Percentiles rank a stretch among this genome's conserved stretches.
phyloP scores from a whole-genome alignment of 176 grass and related monocot genomes.

The Musa acuminata region DNA sequence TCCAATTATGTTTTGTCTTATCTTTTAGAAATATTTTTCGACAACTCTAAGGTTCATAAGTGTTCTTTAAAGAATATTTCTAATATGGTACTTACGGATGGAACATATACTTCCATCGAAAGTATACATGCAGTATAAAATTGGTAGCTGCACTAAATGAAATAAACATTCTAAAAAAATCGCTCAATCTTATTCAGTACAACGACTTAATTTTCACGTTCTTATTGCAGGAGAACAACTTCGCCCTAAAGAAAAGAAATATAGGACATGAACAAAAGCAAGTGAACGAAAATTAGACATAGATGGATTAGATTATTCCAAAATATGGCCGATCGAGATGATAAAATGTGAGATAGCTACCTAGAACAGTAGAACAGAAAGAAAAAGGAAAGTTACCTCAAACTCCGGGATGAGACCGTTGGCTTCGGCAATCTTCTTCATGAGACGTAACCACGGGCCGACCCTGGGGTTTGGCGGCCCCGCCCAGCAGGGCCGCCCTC shows the following conservation, averaged over 20 bases:
- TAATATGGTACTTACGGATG: not conserved
- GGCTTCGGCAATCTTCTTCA: constrained; percentile 53
- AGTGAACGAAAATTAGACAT: too few species aligned
- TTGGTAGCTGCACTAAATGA: not conserved
- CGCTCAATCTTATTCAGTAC: not conserved
- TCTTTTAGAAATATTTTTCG: too few species aligned
- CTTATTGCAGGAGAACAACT: too few species aligned
- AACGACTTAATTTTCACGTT: too few species aligned
- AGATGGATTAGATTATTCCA: too few species aligned
- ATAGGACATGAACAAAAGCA: too few species aligned
- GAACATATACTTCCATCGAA: not conserved
- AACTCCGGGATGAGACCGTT: constrained; percentile 85
- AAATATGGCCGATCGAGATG: not conserved
- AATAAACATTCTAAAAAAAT: not conserved
- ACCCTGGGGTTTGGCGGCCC: constrained; percentile 71
- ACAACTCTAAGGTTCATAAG: too few species aligned
- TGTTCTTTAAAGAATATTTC: too few species aligned
- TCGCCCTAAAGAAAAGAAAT: too few species aligned
- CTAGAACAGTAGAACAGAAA: not conserved
- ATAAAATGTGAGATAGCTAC: not conserved
- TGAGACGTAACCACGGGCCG: constrained; percentile 66
- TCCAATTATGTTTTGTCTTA: too few species aligned
- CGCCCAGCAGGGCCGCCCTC: constrained; percentile 76
- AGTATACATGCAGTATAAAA: not conserved
- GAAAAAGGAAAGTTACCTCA: constrained; percentile 33